A percentile compares a stretch with the other conserved stretches of the same genome.
These are phyloP conservation scores for Cutaneotrichosporon sp. DNA, from an alignment of 1,284 basidiomycete genomes.

Conservation along the genomic window DNA sequence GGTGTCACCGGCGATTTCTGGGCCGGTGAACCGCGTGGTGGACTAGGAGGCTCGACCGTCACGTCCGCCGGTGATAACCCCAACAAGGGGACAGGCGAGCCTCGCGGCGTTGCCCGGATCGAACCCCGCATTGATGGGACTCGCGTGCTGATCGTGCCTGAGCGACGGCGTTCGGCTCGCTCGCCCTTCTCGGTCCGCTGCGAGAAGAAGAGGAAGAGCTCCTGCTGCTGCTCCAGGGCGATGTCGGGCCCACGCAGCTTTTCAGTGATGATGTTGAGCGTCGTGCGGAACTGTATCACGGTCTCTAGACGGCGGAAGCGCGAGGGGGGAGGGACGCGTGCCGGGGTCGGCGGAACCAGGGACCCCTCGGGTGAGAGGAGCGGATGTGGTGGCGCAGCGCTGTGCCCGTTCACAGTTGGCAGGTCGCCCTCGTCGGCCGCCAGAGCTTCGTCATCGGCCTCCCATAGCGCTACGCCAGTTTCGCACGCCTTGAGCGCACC, in stretches of 20 bases:
- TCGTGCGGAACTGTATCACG: constrained; percentile 81
- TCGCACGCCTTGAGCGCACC: constrained; percentile 77
- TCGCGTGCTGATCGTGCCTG: neutral
- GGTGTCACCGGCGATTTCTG: neutral
- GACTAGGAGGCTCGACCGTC: constrained; percentile 17
- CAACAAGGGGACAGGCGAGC: neutral
- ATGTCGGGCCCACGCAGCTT: constrained; percentile 80
- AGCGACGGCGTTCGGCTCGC: neutral
- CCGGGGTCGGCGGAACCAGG: neutral
- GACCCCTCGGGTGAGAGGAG: constrained; percentile 16
- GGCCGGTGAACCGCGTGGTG: neutral
- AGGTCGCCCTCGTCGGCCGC: constrained; percentile 21
- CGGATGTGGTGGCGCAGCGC: constrained; percentile 19
- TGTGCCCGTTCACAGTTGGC: constrained; percentile 25
- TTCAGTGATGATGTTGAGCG: constrained; percentile 79
- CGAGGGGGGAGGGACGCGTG: neutral
- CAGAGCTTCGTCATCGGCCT: constrained; percentile 52
- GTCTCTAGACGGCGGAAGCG: constrained; percentile 56
- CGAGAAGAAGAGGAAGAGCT: constrained; percentile 77
- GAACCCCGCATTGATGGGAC: neutral
- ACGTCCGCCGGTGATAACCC: constrained; percentile 9
- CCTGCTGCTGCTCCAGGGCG: constrained; percentile 78
- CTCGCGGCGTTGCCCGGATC: neutral
- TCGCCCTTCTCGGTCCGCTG: constrained; percentile 16
- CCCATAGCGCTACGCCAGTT: constrained; percentile 61